Evolutionary conservation across 192 early-diverging fungal genomes (phyloP), one percentile per base, ranked within the genome.

Genomic region (Jimgerdemannia lactiflua): DNA sequence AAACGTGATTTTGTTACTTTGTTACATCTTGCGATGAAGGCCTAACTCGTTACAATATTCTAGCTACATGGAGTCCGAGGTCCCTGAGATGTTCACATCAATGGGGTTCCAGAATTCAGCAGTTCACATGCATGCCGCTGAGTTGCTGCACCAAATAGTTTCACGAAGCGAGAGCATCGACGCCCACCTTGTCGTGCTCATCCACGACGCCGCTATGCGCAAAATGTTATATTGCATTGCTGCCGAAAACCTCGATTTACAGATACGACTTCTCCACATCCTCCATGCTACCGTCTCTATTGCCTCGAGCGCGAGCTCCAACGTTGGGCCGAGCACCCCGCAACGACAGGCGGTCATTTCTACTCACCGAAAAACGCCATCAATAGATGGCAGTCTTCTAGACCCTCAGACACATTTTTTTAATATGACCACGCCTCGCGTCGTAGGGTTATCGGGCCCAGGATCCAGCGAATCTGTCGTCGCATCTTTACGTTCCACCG

Each of bases 221-320:
- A 91, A 92, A 77, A 71, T 93, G 49, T 80, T 91, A 7, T 89
- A 80, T 63, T 91, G 89, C 70, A 88, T 93, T 67, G 66, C 74
- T 49, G 74, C 78, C 18, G 69, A 75, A 9, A 73, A 83, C 1
- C 77, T 91, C 2, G 90, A 91, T 44, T 71, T 91, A 4, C 91
- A 93, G 72, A 85, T 85, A n/a, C 76, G 83, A 20, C 75, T 93
- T 17, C 73, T 93, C 20, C 86, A 88, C 67, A 68, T 91, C 11
- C 65, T 91, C 18, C 83, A 85, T 20, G 77, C 86, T 3, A 84
- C 87, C 6, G 74, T 90, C n/a, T 70, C 85, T 1, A 86, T 86
- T 69, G 76, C 81, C 6, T 78, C 84, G 2, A 74, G 79, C 0
- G 59, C 71, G 18, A 64, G 44, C 40, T 66, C 49, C 14, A 59